phyloP scores from a whole-genome alignment of 2,329 filamentous ascomycete genomes.

The Apiospora arundinis region DNA sequence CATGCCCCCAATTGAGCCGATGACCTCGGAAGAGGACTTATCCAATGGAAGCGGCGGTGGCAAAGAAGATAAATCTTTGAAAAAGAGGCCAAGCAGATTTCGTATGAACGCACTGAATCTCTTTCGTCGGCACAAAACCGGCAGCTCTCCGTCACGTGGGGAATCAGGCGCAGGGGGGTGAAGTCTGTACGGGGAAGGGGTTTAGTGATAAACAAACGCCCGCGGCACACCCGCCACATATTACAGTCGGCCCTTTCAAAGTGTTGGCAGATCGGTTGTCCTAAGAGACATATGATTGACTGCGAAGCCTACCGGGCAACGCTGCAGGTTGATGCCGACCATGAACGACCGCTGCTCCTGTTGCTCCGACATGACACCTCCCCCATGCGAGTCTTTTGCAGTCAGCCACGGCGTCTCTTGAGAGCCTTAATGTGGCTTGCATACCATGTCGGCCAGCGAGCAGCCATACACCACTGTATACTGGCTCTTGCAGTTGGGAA shows the following conservation, averaged over 20 bases:
- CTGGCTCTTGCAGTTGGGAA: slow-evolving; percentile 16
- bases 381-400: not conserved
- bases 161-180: slow-evolving; percentile 23
- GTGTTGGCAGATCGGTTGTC: not conserved
- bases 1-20: slow-evolving; percentile 35
- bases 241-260: not conserved
- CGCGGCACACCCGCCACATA: not conserved
- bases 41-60: slow-evolving; percentile 52
- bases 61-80: slow-evolving; percentile 58
- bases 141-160: slow-evolving; percentile 41
- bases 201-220: not conserved
- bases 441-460: not conserved
- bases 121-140: slow-evolving; percentile 59
- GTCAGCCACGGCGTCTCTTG: not conserved
- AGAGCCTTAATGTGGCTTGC: not conserved
- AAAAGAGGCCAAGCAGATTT: slow-evolving; percentile 69
- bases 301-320: not conserved
- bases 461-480: slow-evolving; percentile 10
- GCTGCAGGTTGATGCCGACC: not conserved
- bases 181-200: not conserved
- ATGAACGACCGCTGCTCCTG: slow-evolving; percentile 6
- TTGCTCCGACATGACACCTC: not conserved
- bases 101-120: slow-evolving; percentile 66
- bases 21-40: slow-evolving; percentile 44
- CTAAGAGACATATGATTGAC: too few species aligned